Base-by-base conservation (phyloP, 169 alveolate genomes). In the Eimeria maxima region DNA sequence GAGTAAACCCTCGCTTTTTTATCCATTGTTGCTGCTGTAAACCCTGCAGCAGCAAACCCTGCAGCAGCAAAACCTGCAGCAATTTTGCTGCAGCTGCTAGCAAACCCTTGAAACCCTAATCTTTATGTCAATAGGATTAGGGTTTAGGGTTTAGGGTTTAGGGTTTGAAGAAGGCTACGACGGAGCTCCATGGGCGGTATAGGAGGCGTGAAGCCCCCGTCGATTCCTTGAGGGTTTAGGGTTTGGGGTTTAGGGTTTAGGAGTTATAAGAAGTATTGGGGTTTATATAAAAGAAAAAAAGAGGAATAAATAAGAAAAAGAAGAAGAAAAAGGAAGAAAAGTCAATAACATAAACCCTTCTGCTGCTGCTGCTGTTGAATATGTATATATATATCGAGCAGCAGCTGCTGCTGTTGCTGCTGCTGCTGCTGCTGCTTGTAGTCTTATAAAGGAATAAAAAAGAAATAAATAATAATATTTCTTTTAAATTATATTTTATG, bases 131-230 rank as follows among this genome's bases (percentile, higher is more conserved):
- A 22, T n/a, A n/a, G n/a, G n/a, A n/a, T n/a, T 65, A 65, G 74
- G 74, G 74, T 65, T 65, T 65, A 65, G 74, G 74, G 74, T 65
- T 65, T 65, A 65, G 74, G 57, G 57, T 50, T 50, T 50, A 50
- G 57, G 57, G 57, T 50, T 50, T 50, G 57, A 50, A 50, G 57
- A 11, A 50, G 57, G 6, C 38, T 65, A 5, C 33, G 18, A n/a
- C 38, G 74, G 74, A 65, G 24, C 5, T 5, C 8, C 74, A 8
- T 65, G 33, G 18, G 74, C 10, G 20, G 74, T n/a, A 22, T 4
- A 65, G 29, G 6, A 5, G 10, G 74, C 24, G 6, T 8, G 20
- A n/a, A n/a, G 6, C 33, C 33, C 24, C 38, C 8, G 74, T 65
- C 18, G 24, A 65, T 8, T 16, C 38, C 5, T 7, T 11, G 57